A percentile compares a stretch with the other conserved stretches of the same genome.
These are phyloP conservation scores for Tetrastigma voinierianum DNA, from an alignment of 164 flowering plant genomes.

Conservation along the genomic window DNA sequence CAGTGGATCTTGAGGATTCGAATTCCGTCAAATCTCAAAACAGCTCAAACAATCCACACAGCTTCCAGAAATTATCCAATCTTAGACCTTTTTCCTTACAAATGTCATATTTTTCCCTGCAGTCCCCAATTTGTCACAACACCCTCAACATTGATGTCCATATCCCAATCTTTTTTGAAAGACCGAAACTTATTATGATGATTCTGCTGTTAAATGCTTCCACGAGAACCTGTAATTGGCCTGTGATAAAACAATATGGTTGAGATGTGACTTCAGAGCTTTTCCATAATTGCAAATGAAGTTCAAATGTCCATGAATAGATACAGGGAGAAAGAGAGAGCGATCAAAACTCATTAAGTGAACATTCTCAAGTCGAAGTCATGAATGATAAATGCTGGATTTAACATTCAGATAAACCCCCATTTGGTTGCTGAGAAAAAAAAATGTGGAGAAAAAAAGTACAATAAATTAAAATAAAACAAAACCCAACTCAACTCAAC, in stretches of 20 bases:
- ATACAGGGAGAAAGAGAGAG: too few species aligned
- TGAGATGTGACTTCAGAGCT: background rate
- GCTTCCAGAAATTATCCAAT: slow-evolving; percentile 1
- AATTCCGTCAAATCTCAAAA: background rate
- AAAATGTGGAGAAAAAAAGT: too few species aligned
- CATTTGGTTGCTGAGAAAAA: too few species aligned
- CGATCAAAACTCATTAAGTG: too few species aligned
- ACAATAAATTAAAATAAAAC: too few species aligned
- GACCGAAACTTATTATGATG: background rate
- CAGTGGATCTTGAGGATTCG: slow-evolving; percentile 1
- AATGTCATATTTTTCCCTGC: background rate
- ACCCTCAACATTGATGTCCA: background rate
- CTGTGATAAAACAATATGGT: background rate
- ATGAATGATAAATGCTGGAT: background rate
- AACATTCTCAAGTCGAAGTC: background rate
- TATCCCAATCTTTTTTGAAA: background rate
- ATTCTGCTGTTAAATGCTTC: background rate
- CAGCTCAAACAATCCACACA: slow-evolving; percentile 1
- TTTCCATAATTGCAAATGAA: too few species aligned
- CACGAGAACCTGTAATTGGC: background rate
- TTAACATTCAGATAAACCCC: too few species aligned
- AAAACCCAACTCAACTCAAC: too few species aligned
- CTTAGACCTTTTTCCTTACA: background rate
- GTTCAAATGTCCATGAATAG: too few species aligned
- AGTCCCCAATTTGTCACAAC: background rate